phyloP scores from a whole-genome alignment of 345 rosid genomes.

The Linum tenue region DNA sequence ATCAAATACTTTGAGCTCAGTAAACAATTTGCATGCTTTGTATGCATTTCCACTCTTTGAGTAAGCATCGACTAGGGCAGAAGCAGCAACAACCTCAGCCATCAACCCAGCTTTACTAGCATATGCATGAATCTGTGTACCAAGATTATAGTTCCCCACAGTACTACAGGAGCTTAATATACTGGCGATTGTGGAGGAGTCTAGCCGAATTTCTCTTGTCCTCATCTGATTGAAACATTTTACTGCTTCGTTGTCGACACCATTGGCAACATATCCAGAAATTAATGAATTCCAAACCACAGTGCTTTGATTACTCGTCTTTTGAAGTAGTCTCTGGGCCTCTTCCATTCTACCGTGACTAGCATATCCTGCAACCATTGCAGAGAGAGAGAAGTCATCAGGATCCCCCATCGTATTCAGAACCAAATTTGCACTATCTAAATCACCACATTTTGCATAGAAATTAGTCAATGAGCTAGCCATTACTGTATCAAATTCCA shows the following conservation, averaged over 20 bases:
- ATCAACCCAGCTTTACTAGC: constrained; percentile 43
- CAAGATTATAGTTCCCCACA: constrained; percentile 18
- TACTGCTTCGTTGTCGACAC: constrained; percentile 49
- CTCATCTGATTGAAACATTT: constrained; percentile 50
- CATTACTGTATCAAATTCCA: constrained; percentile 42
- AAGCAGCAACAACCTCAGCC: constrained; percentile 26
- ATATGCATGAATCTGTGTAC: constrained; percentile 41
- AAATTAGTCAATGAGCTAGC: constrained; percentile 56
- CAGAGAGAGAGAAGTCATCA: constrained; percentile 69
- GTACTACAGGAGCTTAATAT: constrained; percentile 47
- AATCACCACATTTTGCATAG: constrained; percentile 65
- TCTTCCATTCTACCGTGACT: constrained; percentile 44
- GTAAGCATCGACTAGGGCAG: constrained; percentile 43
- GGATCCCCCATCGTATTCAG: constrained; percentile 37
- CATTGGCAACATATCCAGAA: constrained; percentile 53
- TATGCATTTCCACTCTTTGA: constrained; percentile 46
- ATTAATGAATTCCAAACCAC: constrained; percentile 77
- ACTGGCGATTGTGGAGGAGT: constrained; percentile 44
- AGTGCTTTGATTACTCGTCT: constrained; percentile 28
- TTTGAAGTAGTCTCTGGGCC: constrained; percentile 43
- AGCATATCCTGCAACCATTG: constrained; percentile 68
- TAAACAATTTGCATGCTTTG: constrained; percentile 60
- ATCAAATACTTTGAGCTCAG: constrained; percentile 49
- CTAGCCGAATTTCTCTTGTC: constrained; percentile 27
- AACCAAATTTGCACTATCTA: constrained; percentile 40